phyloP scores from a whole-genome alignment of 2,329 filamentous ascomycete species.

The Coleophoma cylindrospora region DNA sequence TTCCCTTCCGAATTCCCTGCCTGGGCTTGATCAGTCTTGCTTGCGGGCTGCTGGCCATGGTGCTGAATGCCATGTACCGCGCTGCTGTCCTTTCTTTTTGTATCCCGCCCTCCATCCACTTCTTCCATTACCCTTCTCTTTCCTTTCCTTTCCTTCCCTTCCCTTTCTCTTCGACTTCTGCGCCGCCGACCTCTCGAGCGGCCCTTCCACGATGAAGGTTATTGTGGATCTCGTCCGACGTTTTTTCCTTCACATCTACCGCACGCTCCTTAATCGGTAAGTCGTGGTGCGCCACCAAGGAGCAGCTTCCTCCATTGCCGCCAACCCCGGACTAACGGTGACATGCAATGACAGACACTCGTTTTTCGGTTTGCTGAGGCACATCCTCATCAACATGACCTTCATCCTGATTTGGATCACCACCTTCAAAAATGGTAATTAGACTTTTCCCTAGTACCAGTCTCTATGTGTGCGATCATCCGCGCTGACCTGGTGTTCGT shows the following conservation, averaged over 20 bases:
- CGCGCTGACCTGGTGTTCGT: neutral
- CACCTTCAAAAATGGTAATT: constrained; percentile 23
- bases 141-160: neutral
- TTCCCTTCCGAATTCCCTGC: no score
- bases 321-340: neutral
- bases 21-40: no score
- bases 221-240: constrained; percentile 11
- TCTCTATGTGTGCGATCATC: neutral
- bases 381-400: constrained; percentile 21
- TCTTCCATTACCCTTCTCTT: neutral
- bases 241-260: constrained; percentile 20
- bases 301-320: no score
- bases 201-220: constrained; percentile 7
- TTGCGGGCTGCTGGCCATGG: no score
- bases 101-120: neutral
- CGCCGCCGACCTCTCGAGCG: neutral
- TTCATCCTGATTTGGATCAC: constrained; percentile 24
- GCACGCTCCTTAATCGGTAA: constrained; percentile 19
- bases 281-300: neutral
- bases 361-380: constrained; percentile 19
- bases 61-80: no score
- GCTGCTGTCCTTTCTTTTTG: neutral
- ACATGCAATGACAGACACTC: constrained; percentile 15
- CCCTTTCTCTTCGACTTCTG: neutral
- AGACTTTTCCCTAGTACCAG: neutral